phyloP scores from a whole-genome alignment of 1,139 yeast genomes.

The Scheffersomyces stambukii region DNA sequence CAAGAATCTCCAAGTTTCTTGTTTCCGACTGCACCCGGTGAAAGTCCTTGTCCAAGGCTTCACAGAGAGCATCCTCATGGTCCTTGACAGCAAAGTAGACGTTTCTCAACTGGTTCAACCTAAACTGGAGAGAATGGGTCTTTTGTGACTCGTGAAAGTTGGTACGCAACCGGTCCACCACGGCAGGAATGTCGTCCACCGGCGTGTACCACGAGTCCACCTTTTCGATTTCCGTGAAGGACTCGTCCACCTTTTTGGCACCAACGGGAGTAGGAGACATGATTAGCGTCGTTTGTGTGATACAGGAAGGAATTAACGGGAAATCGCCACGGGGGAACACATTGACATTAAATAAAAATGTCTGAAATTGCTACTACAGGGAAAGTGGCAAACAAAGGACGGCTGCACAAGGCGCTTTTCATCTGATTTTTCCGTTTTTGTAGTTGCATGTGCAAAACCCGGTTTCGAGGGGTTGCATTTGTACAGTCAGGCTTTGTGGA shows the following conservation, averaged over 20 bases:
- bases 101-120: conserved; percentile 64
- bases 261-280: no score
- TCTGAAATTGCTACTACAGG: no score
- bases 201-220: conserved; percentile 38
- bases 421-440: no score
- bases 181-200: conserved; percentile 43
- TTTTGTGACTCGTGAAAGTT: conserved; percentile 47
- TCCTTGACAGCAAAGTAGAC: conserved; percentile 64
- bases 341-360: no score
- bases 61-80: conserved; percentile 49
- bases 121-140: conserved; percentile 50
- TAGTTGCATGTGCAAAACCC: no score
- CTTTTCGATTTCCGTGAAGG: conserved; percentile 7
- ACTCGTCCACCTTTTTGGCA: conserved; percentile 10
- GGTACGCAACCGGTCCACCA: conserved; percentile 37
- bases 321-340: no score
- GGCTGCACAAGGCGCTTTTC: no score
- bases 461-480: no score
- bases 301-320: no score
- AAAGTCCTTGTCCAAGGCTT: conserved; percentile 65
- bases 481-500: no score
- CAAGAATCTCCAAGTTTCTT: conserved; percentile 50
- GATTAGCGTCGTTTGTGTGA: no score
- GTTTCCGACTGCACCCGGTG: conserved; percentile 63
- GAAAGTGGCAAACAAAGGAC: no score